A percentile compares a stretch with the other conserved stretches of the same genome.
phyloP scores from a whole-genome alignment of 2,329 filamentous ascomycete species.

The Colletotrichum godetiae region DNA sequence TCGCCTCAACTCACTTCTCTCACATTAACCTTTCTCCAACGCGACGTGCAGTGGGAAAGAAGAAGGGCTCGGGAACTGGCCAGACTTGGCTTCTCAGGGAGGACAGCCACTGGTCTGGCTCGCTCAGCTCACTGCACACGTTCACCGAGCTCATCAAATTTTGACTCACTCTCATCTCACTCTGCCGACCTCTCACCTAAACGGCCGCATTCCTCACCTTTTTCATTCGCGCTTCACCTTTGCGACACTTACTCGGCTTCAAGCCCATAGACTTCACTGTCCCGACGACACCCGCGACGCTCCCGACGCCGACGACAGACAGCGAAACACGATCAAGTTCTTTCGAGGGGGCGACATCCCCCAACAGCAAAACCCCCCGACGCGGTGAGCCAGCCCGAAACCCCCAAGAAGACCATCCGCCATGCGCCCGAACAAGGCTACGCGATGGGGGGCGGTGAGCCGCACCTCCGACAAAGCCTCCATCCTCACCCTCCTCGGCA shows the following conservation, averaged over 20 bases:
- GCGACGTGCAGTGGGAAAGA: neutral
- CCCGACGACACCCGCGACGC: neutral
- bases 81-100: constrained; percentile 18
- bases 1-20: neutral
- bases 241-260: neutral
- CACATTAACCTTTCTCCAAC: neutral
- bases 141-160: constrained; percentile 18
- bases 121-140: neutral
- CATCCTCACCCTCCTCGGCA: constrained; percentile 32
- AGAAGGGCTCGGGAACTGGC: constrained; percentile 9
- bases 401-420: constrained; percentile 19
- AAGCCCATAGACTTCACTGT: neutral
- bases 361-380: constrained; percentile 8
- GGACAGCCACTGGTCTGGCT: neutral
- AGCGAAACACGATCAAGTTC: neutral
- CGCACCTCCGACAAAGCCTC: constrained; percentile 31
- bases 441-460: constrained; percentile 36
- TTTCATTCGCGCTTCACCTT: neutral
- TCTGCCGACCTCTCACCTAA: neutral
- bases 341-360: constrained; percentile 18
- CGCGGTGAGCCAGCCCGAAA: constrained; percentile 33
- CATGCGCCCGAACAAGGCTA: constrained; percentile 31
- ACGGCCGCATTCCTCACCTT: constrained; percentile 12
- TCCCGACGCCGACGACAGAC: neutral
- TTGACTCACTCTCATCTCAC: constrained; percentile 31